These are phyloP conservation scores for Saccharomyces hybrid DNA, from an alignment of 1,139 yeast species.

Conservation along the genomic window DNA sequence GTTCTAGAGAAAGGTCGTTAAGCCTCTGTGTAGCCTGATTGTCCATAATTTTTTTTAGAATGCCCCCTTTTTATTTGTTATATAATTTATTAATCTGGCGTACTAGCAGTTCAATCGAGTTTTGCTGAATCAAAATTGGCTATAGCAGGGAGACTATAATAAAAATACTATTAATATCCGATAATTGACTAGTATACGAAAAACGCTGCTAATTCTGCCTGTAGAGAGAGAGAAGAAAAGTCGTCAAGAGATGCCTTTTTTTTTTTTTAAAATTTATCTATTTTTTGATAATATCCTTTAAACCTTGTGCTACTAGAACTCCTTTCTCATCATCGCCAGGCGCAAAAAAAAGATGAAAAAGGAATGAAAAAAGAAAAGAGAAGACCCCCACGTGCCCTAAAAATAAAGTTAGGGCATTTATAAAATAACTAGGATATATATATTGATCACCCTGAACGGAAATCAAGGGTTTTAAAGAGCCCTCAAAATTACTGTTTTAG, in stretches of 20 bases:
- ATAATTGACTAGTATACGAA: not conserved
- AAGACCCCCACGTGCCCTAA: not conserved
- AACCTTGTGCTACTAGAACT: not conserved
- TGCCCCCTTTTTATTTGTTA: not conserved
- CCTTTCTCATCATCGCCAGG: conserved; percentile 1
- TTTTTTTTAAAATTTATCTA: not conserved
- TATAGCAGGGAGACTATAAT: not conserved
- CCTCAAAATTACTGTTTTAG: not conserved
- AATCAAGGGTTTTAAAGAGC: not conserved
- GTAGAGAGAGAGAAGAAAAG: not conserved
- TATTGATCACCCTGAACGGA: not conserved
- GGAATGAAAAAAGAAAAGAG: not conserved
- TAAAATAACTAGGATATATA: not conserved
- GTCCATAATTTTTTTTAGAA: not conserved
- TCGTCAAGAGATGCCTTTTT: not conserved
- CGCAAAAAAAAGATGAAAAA: not conserved
- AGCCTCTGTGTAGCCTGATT: conserved; percentile 1
- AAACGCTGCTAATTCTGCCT: not conserved
- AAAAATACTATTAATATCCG: not conserved
- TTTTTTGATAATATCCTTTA: not conserved
- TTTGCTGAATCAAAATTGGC: not conserved
- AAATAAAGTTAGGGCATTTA: not conserved
- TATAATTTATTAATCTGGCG: not conserved
- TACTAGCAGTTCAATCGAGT: not conserved
- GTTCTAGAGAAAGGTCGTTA: conserved; percentile 4